phyloP scores from a whole-genome alignment of 352 stramenopile genomes.

The Phytophthora vignae region DNA sequence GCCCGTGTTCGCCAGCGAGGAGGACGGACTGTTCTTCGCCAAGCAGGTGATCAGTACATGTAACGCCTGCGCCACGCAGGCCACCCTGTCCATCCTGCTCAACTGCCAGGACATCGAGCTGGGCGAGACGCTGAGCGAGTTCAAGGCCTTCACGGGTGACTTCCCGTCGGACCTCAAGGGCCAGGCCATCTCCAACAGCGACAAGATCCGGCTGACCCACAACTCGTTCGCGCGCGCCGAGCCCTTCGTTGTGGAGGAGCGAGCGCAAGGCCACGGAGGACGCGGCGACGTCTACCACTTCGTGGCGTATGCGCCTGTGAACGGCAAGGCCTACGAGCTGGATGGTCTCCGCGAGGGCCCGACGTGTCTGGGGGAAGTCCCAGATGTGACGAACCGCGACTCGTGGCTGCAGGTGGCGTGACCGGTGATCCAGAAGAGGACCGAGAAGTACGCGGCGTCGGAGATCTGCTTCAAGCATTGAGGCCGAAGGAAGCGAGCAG shows the following conservation, averaged over 20 bases:
- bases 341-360: constrained; percentile 94
- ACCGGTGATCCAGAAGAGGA: constrained; percentile 94
- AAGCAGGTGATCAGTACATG: constrained; percentile 95
- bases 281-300: constrained; percentile 98
- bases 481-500: constrained; percentile 44
- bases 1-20: constrained; percentile 37
- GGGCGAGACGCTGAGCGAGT: constrained; percentile 71
- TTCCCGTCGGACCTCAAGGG: constrained; percentile 86
- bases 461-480: constrained; percentile 95
- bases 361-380: constrained; percentile 83
- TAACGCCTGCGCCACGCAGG: constrained; percentile 97
- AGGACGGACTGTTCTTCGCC: constrained; percentile 94
- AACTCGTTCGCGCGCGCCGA: constrained; percentile 86
- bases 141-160: constrained; percentile 83
- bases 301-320: constrained; percentile 94
- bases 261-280: constrained; percentile 78
- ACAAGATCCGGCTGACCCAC: constrained; percentile 85
- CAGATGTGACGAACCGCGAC: constrained; percentile 35
- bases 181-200: constrained; percentile 87
- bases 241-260: constrained; percentile 84
- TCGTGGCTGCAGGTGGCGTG: constrained; percentile 91
- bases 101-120: constrained; percentile 84
- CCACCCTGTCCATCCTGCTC: constrained; percentile 96
- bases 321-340: constrained; percentile 95
- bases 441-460: constrained; percentile 88